phyloP scores from a whole-genome alignment of 1,284 basidiomycete genomes.

The Blastosporella zonata region DNA sequence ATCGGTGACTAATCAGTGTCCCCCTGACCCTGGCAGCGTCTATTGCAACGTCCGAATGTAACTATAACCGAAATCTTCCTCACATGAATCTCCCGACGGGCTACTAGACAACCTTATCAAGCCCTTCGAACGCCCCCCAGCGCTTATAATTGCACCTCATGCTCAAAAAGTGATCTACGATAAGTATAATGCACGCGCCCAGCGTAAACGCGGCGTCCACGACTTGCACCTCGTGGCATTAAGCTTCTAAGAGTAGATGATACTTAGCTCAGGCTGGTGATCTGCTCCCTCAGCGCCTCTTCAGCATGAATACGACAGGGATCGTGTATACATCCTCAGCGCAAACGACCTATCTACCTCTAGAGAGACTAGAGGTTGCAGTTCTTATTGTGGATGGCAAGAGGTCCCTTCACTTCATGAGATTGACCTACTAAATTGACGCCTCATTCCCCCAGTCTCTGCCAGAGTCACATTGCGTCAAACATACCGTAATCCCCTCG shows the following conservation, averaged over 20 bases:
- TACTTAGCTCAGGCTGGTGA: not conserved
- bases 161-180: not conserved
- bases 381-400: slow-evolving; percentile 47
- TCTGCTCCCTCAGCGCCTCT: not conserved
- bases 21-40: too few relatives aligned
- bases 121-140: not conserved
- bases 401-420: slow-evolving; percentile 16
- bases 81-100: too few relatives aligned
- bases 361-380: slow-evolving; percentile 40
- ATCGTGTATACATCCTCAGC: slow-evolving; percentile 34
- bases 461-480: slow-evolving; percentile 51
- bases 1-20: too few relatives aligned
- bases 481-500: slow-evolving; percentile 40
- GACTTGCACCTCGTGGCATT: slow-evolving; percentile 7
- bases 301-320: slow-evolving; percentile 26
- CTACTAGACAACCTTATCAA: not conserved
- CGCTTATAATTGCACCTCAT: not conserved
- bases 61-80: too few relatives aligned
- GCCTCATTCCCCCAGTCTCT: slow-evolving; percentile 36
- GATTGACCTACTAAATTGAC: not conserved
- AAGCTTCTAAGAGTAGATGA: not conserved
- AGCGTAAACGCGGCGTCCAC: not conserved
- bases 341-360: slow-evolving; percentile 33
- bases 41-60: too few relatives aligned
- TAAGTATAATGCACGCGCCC: not conserved